Base-by-base conservation (phyloP, 78 protist genomes). In the Reticulomyxa filosa region DNA sequence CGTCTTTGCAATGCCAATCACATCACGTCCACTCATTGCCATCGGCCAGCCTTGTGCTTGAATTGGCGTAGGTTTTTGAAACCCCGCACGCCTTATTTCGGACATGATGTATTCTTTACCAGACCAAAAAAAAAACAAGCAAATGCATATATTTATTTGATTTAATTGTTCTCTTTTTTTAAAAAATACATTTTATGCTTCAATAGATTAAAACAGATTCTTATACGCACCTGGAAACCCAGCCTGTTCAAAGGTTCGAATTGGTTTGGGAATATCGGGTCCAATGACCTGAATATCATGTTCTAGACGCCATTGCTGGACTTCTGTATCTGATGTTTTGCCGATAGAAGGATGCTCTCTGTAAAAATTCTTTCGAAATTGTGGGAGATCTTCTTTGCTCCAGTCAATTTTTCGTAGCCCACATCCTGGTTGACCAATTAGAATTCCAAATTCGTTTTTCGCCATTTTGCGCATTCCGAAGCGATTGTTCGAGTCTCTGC, bases 1-100 rank as follows among this genome's bases (percentile, higher is more conserved):
- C 4, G 86, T 82, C 65, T 76, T 63, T 0, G 86, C 86, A 25
- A 63, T 48, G 17, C 73, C 83, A 32, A 82, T 74, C 22, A 77
- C 69, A 56, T 82, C 80, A 0, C 82, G 46, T 13, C 86, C 82
- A 4, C 20, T 0, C 82, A 74, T 62, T 27, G 65, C 65, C 65
- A 59, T 59, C 8, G 65, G 65, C 65, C 65, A 59, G 10, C 65
- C 65, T 10, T 59, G 65, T 6, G 65, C 11, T 46, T 59, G 65
- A 27, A 59, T 59, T 6, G 65, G 38, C 13, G 46, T 26, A 11
- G 65, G 65, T 8, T 59, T 59, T 27, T 8, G 17, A 22, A 59
- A 59, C 8, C 65, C 65, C 10, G 65, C 65, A 11, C 25, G 10
- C 38, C 8, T 17, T 17, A 59, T 25, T 22, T 59, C 65, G 46